Evolutionary conservation across 208 protist genomes (phyloP).

Genomic region (Acanthamoeba quina): DNA sequence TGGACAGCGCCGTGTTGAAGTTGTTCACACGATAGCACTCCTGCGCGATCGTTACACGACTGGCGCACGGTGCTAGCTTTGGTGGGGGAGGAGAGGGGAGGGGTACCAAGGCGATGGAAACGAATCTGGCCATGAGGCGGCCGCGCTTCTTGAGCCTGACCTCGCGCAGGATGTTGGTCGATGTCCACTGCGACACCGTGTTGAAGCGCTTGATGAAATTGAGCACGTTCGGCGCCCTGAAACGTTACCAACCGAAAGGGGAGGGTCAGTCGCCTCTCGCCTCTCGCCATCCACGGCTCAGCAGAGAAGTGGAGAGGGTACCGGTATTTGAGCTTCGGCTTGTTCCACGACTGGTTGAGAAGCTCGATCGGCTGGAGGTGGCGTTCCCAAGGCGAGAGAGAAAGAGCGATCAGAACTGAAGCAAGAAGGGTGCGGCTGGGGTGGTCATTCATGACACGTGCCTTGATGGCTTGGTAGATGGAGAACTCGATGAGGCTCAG

Average conservation of each 20-base stretch:
- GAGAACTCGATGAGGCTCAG: conserved; percentile 37
- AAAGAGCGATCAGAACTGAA: no score
- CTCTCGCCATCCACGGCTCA: no score
- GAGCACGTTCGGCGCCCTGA: conserved; percentile 82
- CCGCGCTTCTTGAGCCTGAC: conserved; percentile 77
- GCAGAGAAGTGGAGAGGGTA: no score
- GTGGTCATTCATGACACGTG: neutral
- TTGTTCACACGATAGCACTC: conserved; percentile 75
- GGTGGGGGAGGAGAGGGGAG: neutral
- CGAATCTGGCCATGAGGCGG: conserved; percentile 82
- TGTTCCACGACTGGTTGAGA: conserved; percentile 87
- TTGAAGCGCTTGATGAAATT: conserved; percentile 89
- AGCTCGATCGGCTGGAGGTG: conserved; percentile 85
- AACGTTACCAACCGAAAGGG: no score
- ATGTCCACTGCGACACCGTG: conserved; percentile 82
- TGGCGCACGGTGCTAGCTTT: no score
- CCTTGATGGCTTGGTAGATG: conserved; percentile 65
- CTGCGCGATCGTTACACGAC: no score
- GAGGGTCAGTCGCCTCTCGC: no score
- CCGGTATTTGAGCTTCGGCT: conserved; percentile 82
- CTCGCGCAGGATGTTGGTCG: conserved; percentile 77
- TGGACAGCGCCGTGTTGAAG: conserved; percentile 78
- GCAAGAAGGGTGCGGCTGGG: no score
- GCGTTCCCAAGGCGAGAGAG: no score
- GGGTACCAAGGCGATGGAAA: conserved; percentile 78